Evolutionary conservation across 1,284 basidiomycete genomes (phyloP).

Genomic region (Grifola frondosa): DNA sequence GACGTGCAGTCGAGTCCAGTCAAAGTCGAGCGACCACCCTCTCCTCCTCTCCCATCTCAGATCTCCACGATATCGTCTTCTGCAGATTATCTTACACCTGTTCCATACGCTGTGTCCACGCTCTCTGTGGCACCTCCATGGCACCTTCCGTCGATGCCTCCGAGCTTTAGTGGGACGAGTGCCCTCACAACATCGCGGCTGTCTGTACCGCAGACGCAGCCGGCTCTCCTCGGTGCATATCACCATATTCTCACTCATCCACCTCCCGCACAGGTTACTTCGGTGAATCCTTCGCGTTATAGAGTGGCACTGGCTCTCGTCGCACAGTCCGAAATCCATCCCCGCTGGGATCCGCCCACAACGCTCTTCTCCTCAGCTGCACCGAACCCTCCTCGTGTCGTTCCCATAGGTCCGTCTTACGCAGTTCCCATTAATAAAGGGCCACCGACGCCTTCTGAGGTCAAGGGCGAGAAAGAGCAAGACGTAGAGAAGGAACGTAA

Average conservation of each 20-base stretch:
- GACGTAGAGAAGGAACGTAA: no score
- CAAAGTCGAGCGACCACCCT: constrained; percentile 31
- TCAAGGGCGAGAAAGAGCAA: constrained; percentile 37
- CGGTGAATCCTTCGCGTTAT: constrained; percentile 59
- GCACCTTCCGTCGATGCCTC: constrained; percentile 57
- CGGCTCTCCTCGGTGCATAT: constrained; percentile 63
- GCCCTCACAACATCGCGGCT: constrained; percentile 10
- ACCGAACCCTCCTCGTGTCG: constrained; percentile 57
- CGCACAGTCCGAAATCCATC: constrained; percentile 49
- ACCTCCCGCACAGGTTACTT: constrained; percentile 39
- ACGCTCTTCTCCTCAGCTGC: constrained; percentile 57
- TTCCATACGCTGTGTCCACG: constrained; percentile 69
- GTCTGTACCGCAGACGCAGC: constrained; percentile 48
- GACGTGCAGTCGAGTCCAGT: constrained; percentile 23
- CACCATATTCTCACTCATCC: constrained; percentile 71
- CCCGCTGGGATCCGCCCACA: constrained; percentile 67
- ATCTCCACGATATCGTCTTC: constrained; percentile 46
- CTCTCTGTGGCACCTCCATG: constrained; percentile 59
- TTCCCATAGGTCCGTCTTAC: constrained; percentile 54
- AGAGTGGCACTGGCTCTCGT: constrained; percentile 69
- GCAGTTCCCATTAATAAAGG: constrained; percentile 42
- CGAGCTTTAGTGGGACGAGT: constrained; percentile 16
- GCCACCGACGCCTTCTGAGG: constrained; percentile 23
- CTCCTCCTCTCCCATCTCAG: constrained; percentile 40
- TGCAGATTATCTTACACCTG: constrained; percentile 65